phyloP scores from a whole-genome alignment of 2,329 filamentous ascomycete genomes.

The Cordyceps cicadae region DNA sequence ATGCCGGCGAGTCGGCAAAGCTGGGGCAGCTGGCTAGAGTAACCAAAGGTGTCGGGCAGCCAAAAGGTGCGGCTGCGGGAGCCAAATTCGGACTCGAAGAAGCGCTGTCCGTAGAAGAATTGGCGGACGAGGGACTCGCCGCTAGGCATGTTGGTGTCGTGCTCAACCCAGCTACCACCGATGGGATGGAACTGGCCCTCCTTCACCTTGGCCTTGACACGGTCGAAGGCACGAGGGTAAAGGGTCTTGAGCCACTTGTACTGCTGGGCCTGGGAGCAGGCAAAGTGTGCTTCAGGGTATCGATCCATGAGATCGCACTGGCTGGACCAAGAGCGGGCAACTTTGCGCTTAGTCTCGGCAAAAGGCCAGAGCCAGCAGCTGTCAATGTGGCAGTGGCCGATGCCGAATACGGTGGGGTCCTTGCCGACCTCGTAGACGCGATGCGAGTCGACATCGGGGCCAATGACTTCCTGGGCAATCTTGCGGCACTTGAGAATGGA shows the following conservation, averaged over 20 bases:
- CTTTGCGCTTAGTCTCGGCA: conserved; percentile 94
- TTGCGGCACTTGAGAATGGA: conserved; percentile 73
- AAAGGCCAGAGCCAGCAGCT: conserved; percentile 99
- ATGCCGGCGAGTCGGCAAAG: conserved; percentile 91
- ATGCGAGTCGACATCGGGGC: conserved; percentile 69
- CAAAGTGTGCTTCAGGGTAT: conserved; percentile 89
- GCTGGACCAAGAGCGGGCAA: conserved; percentile 91
- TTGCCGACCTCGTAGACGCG: conserved; percentile 74
- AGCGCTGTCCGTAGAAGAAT: conserved; percentile 90
- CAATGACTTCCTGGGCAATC: conserved; percentile 76
- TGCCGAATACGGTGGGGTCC: conserved; percentile 71
- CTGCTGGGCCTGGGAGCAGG: conserved; percentile 89
- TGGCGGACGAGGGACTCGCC: conserved; percentile 91
- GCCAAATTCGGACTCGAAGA: conserved; percentile 90
- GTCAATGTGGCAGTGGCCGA: conserved; percentile 97
- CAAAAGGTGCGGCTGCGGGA: conserved; percentile 86
- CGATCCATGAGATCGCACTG: conserved; percentile 93
- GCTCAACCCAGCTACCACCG: conserved; percentile 96
- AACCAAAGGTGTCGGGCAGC: conserved; percentile 97
- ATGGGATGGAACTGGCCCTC: conserved; percentile 89
- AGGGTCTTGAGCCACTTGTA: conserved; percentile 93
- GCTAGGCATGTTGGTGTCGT: conserved; percentile 95
- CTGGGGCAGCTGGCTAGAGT: conserved; percentile 90
- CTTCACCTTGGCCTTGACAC: conserved; percentile 85
- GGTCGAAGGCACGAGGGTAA: conserved; percentile 82